Evolutionary conservation across 139 green algal species (phyloP), one percentile per base, ranked within the genome.

Genomic region (Ulvella scutata): DNA sequence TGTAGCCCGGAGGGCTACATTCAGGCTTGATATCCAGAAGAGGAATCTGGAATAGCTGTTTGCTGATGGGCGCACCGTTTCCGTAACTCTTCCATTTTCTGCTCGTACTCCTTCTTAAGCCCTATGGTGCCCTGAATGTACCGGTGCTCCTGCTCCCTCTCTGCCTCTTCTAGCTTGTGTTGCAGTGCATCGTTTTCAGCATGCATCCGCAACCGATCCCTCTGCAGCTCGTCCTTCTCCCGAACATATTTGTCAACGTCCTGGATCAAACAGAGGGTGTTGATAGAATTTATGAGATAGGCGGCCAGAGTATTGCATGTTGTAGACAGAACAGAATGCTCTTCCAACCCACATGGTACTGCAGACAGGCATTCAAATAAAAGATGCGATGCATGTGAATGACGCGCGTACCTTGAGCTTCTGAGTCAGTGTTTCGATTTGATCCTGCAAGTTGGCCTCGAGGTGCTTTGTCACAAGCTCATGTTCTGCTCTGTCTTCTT

Each of bases 31-130:
- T n/a, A n/a, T n/a, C n/a, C n/a, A n/a, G n/a, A n/a, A n/a, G n/a
- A n/a, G n/a, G n/a, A 26, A 67, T 67, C 17, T 34, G 51, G 13
- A 67, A 23, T 26, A 67, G n/a, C n/a, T n/a, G n/a, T n/a, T n/a
- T n/a, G n/a, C n/a, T n/a, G n/a, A n/a, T n/a, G n/a, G n/a, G n/a
- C 51, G 17, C 9, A 67, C 51, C 51, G 51, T 67, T 85, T 84
- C 77, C 88, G 90, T 4, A 92, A 76, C 78, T 91, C 86, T 73
- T 90, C 87, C 35, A 91, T 62, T 72, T 77, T 74, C 79, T 87
- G 79, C 79, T 96, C 90, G 77, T 86, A 91, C 76, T 94, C 88
- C 67, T 89, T 87, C 10, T 84, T 79, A 79, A 88, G 80, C 78
- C 82, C 82, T 0, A 79, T 82, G 74, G 86, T 87, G 43, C 88